Percentiles rank a stretch among this genome's conserved stretches.
These are phyloP conservation scores for Vanrija pseudolonga DNA, from an alignment of 1,284 basidiomycete species.

Conservation along the genomic window DNA sequence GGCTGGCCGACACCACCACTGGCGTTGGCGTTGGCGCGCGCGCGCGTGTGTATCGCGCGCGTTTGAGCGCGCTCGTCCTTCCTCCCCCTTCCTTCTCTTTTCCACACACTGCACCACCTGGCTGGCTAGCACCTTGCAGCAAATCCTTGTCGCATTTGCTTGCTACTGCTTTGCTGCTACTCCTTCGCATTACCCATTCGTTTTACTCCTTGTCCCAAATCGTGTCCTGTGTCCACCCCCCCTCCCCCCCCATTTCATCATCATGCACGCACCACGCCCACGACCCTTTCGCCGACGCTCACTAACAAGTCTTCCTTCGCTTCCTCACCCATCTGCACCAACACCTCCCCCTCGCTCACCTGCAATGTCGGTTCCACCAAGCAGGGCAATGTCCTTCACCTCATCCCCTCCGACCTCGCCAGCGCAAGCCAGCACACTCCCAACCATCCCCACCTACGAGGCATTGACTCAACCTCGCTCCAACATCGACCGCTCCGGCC, in stretches of 20 bases:
- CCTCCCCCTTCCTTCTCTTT: too few species aligned
- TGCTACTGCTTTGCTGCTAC: not conserved
- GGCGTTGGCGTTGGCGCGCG: not conserved
- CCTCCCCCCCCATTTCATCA: not conserved
- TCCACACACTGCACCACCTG: too few species aligned
- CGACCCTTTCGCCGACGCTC: slow-evolving; percentile 11
- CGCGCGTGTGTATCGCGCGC: too few species aligned
- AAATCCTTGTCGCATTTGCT: too few species aligned
- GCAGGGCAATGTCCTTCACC: slow-evolving; percentile 26
- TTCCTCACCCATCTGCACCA: slow-evolving; percentile 20
- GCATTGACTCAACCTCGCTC: not conserved
- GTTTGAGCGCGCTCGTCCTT: too few species aligned
- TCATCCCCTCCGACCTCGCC: slow-evolving; percentile 30
- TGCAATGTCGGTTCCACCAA: not conserved
- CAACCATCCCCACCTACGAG: not conserved
- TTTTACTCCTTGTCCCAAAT: not conserved
- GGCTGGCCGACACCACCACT: not conserved
- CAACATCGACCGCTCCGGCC: slow-evolving; percentile 19
- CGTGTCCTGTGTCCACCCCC: not conserved
- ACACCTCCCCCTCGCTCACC: slow-evolving; percentile 4
- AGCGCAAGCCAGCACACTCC: not conserved
- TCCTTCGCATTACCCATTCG: not conserved
- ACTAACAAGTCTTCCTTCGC: slow-evolving; percentile 33
- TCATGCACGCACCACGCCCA: too few species aligned
- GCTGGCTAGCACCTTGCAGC: too few species aligned